These are phyloP conservation scores for Ustilago hordei DNA, from an alignment of 1,284 basidiomycete species.

Conservation along the genomic window DNA sequence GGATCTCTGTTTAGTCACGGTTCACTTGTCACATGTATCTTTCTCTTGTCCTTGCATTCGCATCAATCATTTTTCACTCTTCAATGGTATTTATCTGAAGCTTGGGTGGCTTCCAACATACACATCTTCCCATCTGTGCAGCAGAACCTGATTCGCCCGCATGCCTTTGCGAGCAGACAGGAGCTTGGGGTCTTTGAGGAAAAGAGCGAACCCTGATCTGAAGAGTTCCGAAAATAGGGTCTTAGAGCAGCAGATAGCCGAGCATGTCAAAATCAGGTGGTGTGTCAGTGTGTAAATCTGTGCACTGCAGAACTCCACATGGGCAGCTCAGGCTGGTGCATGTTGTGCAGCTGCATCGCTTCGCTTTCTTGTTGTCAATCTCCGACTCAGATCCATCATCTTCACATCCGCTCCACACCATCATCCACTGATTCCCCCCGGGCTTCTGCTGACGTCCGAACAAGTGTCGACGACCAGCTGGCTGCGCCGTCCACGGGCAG, in stretches of 20 bases:
- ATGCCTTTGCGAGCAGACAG: neutral
- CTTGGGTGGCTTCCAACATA: neutral
- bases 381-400: neutral
- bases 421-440: neutral
- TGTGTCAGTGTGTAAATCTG: neutral
- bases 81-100: neutral
- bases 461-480: neutral
- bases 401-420: neutral
- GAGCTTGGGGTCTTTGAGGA: neutral
- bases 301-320: constrained; percentile 16
- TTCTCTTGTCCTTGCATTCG: constrained; percentile 10
- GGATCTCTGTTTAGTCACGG: constrained; percentile 6
- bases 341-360: constrained; percentile 19
- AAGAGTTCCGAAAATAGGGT: constrained; percentile 13
- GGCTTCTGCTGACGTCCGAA: neutral
- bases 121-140: neutral
- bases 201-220: constrained; percentile 1
- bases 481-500: neutral
- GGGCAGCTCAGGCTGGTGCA: constrained; percentile 5
- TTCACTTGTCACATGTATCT: constrained; percentile 3
- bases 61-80: neutral
- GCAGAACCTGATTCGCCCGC: neutral
- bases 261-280: neutral
- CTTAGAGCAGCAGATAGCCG: neutral
- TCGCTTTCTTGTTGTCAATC: neutral